Base-by-base conservation (phyloP, 2,329 filamentous ascomycete species). In the Aureobasidium sp. region DNA sequence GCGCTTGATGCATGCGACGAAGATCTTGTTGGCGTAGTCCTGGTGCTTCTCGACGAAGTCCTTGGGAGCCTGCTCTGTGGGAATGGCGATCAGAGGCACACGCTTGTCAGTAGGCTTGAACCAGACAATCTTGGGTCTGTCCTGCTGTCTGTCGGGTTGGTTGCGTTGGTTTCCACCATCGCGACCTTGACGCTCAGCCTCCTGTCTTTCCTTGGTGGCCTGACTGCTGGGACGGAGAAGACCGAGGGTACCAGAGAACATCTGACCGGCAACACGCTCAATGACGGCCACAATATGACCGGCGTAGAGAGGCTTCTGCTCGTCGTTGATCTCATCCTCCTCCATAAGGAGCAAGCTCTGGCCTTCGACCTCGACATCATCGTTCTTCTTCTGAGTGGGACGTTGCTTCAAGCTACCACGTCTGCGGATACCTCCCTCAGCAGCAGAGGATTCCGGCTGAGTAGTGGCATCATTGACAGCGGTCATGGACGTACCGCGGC, bases 51-150 rank as follows among this genome's bases (percentile, higher is more conserved):
- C 94, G 29, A 99, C 94, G 69, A 99, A 99, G 76, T 97, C 94
- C 37, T 91, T 88, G 21, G 94, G 94, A 9, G 94, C 94, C 76
- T 99, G 94, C 74, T 99, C 94, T 3, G 94, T 99, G 1, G 94
- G 94, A 65, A 99, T 99, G 58, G 94, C 94, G 74, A 99, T 99
- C 66, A 99, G 81, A 53, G 94, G 94, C 50, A 99, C 94, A 71
- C 94, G 90, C 83, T 99, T 97, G 77, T 99, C 94, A 1, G 94
- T 99, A 61, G 94, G 94, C 81, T 99, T 99, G 80, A 99, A 99
- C 94, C 94, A 99, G 43, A 99, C 94, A 76, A 99, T 99, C 85
- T 99, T 99, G 64, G 94, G 94, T 77, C 96, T 96, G 65, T 99
- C 94, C 72, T 95, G 91, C 64, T 89, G 84, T 58, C 92, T 89